phyloP scores from a whole-genome alignment of 2,329 filamentous ascomycete genomes.

The Fusarium fracticaudum region DNA sequence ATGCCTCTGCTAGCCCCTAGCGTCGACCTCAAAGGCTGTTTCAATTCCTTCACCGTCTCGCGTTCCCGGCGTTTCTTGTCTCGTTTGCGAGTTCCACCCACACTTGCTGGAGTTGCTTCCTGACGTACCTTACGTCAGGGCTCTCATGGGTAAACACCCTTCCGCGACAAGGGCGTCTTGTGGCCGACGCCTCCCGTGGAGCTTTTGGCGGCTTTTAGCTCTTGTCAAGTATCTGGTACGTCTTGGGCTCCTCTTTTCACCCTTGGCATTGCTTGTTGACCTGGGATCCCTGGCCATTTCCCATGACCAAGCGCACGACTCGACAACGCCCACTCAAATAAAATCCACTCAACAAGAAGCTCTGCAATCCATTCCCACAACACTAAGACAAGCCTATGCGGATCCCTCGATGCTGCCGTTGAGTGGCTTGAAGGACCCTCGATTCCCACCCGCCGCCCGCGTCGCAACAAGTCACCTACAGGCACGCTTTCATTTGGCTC shows the following conservation, averaged over 20 bases:
- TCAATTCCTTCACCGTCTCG: constrained; percentile 47
- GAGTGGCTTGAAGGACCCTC: constrained; percentile 43
- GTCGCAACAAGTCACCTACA: constrained; percentile 34
- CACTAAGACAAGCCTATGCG: constrained; percentile 42
- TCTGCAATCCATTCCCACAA: constrained; percentile 41
- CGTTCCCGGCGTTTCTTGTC: constrained; percentile 43
- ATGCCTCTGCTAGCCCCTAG: constrained; percentile 33
- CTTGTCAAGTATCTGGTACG: constrained; percentile 39
- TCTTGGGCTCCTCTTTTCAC: constrained; percentile 25
- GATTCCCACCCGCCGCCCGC: constrained; percentile 37
- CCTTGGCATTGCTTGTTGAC: constrained; percentile 43
- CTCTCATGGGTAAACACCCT: constrained; percentile 41
- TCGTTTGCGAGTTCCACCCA: constrained; percentile 40
- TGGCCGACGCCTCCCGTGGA: constrained; percentile 42
- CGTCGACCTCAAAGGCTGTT: constrained; percentile 38
- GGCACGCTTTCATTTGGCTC: constrained; percentile 34
- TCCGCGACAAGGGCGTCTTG: constrained; percentile 40
- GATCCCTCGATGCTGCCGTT: constrained; percentile 45
- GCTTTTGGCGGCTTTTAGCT: constrained; percentile 37
- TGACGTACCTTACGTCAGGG: constrained; percentile 46
- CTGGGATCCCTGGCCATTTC: constrained; percentile 38
- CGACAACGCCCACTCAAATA: constrained; percentile 32
- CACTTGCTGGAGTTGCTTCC: constrained; percentile 35
- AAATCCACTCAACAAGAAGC: constrained; percentile 28
- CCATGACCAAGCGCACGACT: constrained; percentile 41